Conservation (phyloP, 106 monocot species). For the Apostasia ramifera region DNA sequence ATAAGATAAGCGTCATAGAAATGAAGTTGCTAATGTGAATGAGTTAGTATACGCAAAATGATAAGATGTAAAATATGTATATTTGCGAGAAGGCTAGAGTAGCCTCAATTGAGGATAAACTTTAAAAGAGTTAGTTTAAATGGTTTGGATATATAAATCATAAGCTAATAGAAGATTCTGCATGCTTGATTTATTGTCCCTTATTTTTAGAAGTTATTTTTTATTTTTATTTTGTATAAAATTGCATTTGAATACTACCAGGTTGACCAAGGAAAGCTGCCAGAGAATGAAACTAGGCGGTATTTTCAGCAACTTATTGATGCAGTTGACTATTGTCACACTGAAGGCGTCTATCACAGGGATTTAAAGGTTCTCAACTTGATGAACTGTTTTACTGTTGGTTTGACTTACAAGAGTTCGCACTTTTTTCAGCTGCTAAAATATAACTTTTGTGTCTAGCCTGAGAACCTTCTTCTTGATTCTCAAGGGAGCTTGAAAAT, state of each 20-base stretch:
- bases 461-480: constrained; percentile 97
- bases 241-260: constrained; percentile 10
- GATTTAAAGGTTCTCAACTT: constrained; percentile 68
- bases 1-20: too few species aligned
- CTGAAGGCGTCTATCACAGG: constrained; percentile 87
- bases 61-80: too few species aligned
- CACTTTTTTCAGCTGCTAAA: constrained; percentile 5
- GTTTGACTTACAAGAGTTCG: background rate
- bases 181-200: too few species aligned
- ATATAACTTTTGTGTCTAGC: constrained; percentile 39
- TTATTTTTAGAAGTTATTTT: too few species aligned
- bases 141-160: too few species aligned
- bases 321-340: constrained; percentile 88
- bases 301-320: constrained; percentile 95
- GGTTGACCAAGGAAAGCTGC: constrained; percentile 75
- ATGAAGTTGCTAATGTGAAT: too few species aligned
- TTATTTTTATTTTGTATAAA: too few species aligned
- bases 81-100: too few species aligned
- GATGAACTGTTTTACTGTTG: constrained; percentile 1
- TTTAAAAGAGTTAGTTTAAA: too few species aligned
- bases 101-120: too few species aligned
- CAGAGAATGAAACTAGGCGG: constrained; percentile 52
- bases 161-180: too few species aligned
- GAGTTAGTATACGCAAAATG: too few species aligned
- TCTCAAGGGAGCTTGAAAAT: constrained; percentile 73